Conservation (phyloP, 2,329 filamentous ascomycete species). For the Fusarium nurragi region DNA sequence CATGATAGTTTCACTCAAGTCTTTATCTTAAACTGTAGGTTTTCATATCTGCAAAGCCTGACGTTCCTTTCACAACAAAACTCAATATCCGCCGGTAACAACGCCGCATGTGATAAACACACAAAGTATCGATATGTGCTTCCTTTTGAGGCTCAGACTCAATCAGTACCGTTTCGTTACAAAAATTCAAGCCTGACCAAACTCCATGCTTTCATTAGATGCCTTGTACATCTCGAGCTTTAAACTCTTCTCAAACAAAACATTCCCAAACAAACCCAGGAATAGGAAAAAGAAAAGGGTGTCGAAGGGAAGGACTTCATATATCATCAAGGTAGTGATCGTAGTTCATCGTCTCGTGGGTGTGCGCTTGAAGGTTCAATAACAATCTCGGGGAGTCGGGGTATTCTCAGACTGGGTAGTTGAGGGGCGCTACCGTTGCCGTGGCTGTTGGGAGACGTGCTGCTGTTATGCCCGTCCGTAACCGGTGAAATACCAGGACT, state of each 20-base stretch:
- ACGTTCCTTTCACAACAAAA: conserved; percentile 3
- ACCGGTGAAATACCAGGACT: conserved; percentile 8
- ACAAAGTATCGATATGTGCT: conserved; percentile 3
- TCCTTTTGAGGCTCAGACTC: conserved; percentile 1
- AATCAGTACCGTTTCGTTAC: conserved; percentile 4
- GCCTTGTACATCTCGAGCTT: conserved; percentile 14
- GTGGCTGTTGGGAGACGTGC: conserved; percentile 32
- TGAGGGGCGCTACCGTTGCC: conserved; percentile 56
- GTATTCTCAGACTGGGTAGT: conserved; percentile 63
- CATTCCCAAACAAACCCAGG: neutral
- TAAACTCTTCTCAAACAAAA: neutral
- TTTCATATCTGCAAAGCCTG: neutral
- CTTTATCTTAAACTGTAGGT: neutral
- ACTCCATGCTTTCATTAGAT: conserved; percentile 41
- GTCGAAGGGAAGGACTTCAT: conserved; percentile 9
- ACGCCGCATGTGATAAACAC: conserved; percentile 1
- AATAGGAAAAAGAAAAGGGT: neutral
- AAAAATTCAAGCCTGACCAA: conserved; percentile 28
- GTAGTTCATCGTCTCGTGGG: conserved; percentile 36
- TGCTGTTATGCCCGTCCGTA: conserved; percentile 2
- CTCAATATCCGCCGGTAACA: neutral
- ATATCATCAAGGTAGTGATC: conserved; percentile 25
- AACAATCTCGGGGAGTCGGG: conserved; percentile 64
- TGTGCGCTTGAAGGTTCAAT: conserved; percentile 61
- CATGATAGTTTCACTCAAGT: neutral